Percentiles rank a stretch among this genome's conserved stretches.
These are phyloP conservation scores for Penicillium concentricum DNA, from an alignment of 2,329 filamentous ascomycete species.

Conservation along the genomic window DNA sequence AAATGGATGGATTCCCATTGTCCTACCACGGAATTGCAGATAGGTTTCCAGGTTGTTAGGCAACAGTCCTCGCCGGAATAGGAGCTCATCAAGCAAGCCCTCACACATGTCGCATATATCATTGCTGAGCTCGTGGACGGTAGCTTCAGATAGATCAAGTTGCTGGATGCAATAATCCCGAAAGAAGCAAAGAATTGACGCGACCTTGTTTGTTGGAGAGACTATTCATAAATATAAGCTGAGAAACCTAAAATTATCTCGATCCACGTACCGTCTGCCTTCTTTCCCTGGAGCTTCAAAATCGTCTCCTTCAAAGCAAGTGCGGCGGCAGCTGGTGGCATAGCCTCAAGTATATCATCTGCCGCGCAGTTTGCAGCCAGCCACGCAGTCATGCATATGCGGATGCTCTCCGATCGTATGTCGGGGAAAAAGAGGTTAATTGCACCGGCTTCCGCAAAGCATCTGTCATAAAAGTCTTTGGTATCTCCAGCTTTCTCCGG, in stretches of 20 bases:
- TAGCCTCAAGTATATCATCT: background rate
- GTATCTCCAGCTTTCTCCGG: background rate
- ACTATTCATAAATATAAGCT: background rate
- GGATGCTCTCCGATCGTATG: background rate
- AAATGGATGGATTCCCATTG: conserved; percentile 5
- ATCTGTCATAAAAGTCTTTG: conserved; percentile 4
- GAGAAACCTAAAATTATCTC: too few relatives aligned
- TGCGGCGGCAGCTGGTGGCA: background rate
- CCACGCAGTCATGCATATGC: conserved; percentile 3
- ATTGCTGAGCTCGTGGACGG: background rate
- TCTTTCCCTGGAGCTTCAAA: background rate
- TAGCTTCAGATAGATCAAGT: background rate
- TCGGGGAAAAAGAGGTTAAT: conserved; percentile 4
- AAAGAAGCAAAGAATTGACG: background rate
- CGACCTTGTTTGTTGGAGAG: background rate
- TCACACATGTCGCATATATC: conserved; percentile 5
- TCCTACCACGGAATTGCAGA: background rate
- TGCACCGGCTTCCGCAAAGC: background rate
- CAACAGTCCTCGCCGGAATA: background rate
- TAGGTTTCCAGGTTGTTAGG: background rate
- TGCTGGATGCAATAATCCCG: background rate
- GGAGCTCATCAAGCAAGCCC: background rate
- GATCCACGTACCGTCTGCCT: background rate
- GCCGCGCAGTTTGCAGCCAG: conserved; percentile 1
- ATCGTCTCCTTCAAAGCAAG: background rate